Percentiles rank a stretch among this genome's conserved stretches.
These are phyloP conservation scores for Madurella fahalii DNA, from an alignment of 2,329 filamentous ascomycete species.

Conservation along the genomic window DNA sequence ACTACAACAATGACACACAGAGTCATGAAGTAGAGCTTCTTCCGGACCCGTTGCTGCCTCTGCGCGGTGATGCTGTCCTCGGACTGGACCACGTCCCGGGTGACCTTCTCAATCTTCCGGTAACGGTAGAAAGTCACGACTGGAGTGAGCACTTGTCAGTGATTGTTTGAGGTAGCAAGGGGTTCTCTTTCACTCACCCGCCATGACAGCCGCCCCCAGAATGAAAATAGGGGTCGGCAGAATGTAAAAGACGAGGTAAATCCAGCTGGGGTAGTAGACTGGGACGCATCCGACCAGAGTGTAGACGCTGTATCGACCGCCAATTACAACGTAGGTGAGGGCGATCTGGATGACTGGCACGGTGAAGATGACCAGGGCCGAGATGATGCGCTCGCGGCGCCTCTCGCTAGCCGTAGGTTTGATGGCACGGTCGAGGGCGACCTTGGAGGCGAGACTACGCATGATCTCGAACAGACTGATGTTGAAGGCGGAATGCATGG, in stretches of 20 bases:
- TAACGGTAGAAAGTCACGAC: constrained; percentile 48
- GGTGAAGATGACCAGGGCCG: constrained; percentile 53
- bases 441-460: constrained; percentile 48
- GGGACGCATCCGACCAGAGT: constrained; percentile 49
- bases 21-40: constrained; percentile 54
- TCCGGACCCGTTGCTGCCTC: constrained; percentile 45
- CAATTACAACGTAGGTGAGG: constrained; percentile 45
- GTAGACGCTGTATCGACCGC: constrained; percentile 46
- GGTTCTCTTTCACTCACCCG: constrained; percentile 37
- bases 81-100: constrained; percentile 35
- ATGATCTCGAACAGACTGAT: constrained; percentile 53
- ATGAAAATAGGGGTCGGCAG: constrained; percentile 43
- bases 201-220: constrained; percentile 42
- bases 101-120: constrained; percentile 41
- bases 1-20: constrained; percentile 49
- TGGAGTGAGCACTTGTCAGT: constrained; percentile 23
- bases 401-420: constrained; percentile 40
- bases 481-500: constrained; percentile 42
- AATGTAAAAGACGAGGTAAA: constrained; percentile 46
- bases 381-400: constrained; percentile 40
- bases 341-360: constrained; percentile 47
- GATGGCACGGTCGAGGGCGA: constrained; percentile 42
- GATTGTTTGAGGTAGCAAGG: too few relatives aligned
- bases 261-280: constrained; percentile 42
- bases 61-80: constrained; percentile 38